Percentiles rank a stretch among this genome's conserved stretches.
Conservation (phyloP, 805 yeast species). For the Metschnikowia lunata region DNA sequence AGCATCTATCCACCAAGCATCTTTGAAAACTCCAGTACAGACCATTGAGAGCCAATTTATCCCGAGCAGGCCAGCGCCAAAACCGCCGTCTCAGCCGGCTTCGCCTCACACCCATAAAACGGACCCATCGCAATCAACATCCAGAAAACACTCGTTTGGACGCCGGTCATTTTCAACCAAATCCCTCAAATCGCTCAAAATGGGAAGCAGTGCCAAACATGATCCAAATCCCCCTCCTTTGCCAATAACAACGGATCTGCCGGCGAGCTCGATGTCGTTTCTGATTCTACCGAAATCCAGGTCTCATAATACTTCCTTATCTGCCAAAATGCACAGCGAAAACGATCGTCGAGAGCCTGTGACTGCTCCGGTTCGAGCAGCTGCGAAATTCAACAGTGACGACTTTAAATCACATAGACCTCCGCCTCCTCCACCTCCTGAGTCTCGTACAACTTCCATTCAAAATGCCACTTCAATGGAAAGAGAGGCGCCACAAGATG, state of each 20-base stretch:
- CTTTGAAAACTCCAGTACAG: slow-evolving; percentile 1
- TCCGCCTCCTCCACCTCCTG: slow-evolving; percentile 41
- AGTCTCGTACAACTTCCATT: slow-evolving; percentile 2
- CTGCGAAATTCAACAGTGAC: slow-evolving; percentile 25
- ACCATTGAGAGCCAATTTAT: slow-evolving; percentile 43
- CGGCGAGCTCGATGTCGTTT: slow-evolving; percentile 3
- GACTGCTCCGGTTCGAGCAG: slow-evolving; percentile 35
- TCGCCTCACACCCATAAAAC: slow-evolving; percentile 11
- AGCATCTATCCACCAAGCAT: not conserved
- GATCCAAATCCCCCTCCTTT: not conserved
- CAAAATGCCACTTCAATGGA: not conserved
- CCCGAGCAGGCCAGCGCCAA: slow-evolving; percentile 68
- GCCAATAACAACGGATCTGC: slow-evolving; percentile 6
- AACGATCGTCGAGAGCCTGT: slow-evolving; percentile 23
- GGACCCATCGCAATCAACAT: slow-evolving; percentile 13
- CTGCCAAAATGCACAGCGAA: slow-evolving; percentile 22
- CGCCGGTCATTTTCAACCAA: slow-evolving; percentile 35
- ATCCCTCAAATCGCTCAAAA: slow-evolving; percentile 26
- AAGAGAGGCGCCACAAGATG: not conserved
- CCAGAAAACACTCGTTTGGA: slow-evolving; percentile 6
- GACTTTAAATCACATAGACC: slow-evolving; percentile 35
- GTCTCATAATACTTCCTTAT: slow-evolving; percentile 37
- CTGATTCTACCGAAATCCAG: slow-evolving; percentile 36
- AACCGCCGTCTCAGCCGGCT: slow-evolving; percentile 37
- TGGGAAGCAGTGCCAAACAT: too few species aligned